These are phyloP conservation scores for Aspergillus pseudotamarii DNA, from an alignment of 2,329 filamentous ascomycete species.

Conservation along the genomic window DNA sequence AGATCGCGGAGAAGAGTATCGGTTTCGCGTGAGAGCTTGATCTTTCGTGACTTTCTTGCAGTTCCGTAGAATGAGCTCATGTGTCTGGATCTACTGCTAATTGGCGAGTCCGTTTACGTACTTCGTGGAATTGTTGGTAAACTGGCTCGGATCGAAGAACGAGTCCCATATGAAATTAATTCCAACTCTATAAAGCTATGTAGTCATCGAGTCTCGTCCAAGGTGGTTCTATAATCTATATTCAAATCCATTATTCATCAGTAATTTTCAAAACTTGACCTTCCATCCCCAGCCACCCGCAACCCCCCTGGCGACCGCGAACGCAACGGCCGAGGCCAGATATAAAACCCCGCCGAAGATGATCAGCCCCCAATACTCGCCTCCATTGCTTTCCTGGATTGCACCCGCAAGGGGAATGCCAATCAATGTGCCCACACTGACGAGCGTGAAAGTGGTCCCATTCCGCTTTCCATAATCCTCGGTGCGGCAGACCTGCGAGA, in stretches of 20 bases:
- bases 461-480: constrained; percentile 30
- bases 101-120: no score
- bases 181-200: not conserved
- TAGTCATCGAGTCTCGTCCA: not conserved
- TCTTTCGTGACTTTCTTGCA: fast-evolving
- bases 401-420: constrained; percentile 30
- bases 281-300: constrained; percentile 23
- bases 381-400: constrained; percentile 15
- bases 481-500: constrained; percentile 32
- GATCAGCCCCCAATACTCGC: constrained; percentile 20
- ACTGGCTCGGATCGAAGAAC: no score
- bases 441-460: constrained; percentile 27
- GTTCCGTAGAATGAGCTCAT: no score
- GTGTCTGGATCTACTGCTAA: no score
- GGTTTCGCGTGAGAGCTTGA: no score
- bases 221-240: not conserved
- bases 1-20: no score
- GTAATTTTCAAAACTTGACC: constrained; percentile 17
- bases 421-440: constrained; percentile 25
- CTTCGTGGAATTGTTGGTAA: no score
- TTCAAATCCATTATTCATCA: not conserved
- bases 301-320: constrained; percentile 27
- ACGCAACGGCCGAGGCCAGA: constrained; percentile 25
- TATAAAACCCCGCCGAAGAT: constrained; percentile 30
- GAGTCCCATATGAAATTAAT: not conserved